Base-by-base conservation (phyloP, 1,284 basidiomycete genomes). In the Vanrija humicola region DNA sequence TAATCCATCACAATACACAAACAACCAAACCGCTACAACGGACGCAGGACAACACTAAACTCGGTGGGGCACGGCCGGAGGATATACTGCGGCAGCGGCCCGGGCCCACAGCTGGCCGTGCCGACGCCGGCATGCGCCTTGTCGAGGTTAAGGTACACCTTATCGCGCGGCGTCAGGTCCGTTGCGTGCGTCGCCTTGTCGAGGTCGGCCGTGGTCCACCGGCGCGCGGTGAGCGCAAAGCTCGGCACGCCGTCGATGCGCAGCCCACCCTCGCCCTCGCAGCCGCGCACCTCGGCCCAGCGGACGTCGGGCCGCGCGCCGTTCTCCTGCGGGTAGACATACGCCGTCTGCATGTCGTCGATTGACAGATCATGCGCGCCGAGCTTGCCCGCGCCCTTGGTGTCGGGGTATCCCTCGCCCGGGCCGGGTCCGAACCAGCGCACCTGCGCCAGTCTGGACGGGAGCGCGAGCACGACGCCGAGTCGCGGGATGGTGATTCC, bases 311-410 rank as follows among this genome's bases (percentile, higher is more conserved):
- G 3, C 8, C 62, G 52, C 19, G 47, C 46, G 15, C 62, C 62
- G 47, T 64, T 64, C 54, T 64, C 63, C 50, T 64, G 63, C 26
- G 63, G 63, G 42, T 34, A 58, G 9, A 64, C 63, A 48, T 64
- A 64, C 21, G 56, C 55, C 39, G 60, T 62, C 55, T 64, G 63
- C 60, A 62, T 50, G 29, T 62, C 55, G 44, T 64, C 60, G 53
- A 64, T 54, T 6, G 52, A 16, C 10, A 29, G 16, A 1, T 23
- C n/a, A 25, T 54, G 58, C 19, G 15, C 16, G 18, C 57, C 57
- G 19, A 64, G 43, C 15, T 48, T 51, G 21, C 9, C 48, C 1
- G 57, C 57, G 6, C 25, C 16, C n/a, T 40, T 39, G 15, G 57
- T 54, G 28, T 61, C 64, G 14, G 59, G 48, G 40, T 63, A 65